Evolutionary conservation across 129 eudicot genomes (phyloP), one percentile per base, ranked within the genome.

Genomic region (Scalesia atractyloides): DNA sequence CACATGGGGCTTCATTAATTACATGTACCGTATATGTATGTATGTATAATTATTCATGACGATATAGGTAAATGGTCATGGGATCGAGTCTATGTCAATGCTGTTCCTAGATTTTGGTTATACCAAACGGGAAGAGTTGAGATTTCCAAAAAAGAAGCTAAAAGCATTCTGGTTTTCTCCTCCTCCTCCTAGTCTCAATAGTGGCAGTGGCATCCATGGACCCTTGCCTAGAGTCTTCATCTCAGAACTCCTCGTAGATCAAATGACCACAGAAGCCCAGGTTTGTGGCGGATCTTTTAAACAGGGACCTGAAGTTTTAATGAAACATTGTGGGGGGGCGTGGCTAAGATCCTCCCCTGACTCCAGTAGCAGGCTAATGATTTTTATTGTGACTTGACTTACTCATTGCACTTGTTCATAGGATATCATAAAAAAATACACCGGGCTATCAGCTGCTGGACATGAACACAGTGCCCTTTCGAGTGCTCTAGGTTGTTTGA

Each of bases 101-200:
- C 41, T 94, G 60, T 90, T 94, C 67, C 73, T 83, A 16, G 96
- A 90, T 64, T 78, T 86, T 54, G 99, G 99, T 73, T 90, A 94
- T 65, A 85, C 82, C 34, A 79, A 82, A 80, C 76, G 79, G 44
- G 97, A 88, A 36, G 99, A 94, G 77, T 79, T 94, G 79, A 80
- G 85, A 39, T 94, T 94, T 64, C 99, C 97, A 0, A 90, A 93
- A 26, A 94, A 94, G 77, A 94, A 94, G 82, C 36, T 94, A 68
- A 94, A 85, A 76, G 99, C 99, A 1, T 74, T 81, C 65, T 94
- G 99, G 99, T 94, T 86, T 81, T 84, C 99, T 43, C 99, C 99
- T 12, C 98, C 98, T 3, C 33, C 70, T 14, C 17, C 43, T 17
- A 78, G 65, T 73, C 82, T 73, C 30, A 84, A 83, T 41, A 71